Conservation (phyloP, 1,284 basidiomycete genomes). For the Takashimella tepidaria region DNA sequence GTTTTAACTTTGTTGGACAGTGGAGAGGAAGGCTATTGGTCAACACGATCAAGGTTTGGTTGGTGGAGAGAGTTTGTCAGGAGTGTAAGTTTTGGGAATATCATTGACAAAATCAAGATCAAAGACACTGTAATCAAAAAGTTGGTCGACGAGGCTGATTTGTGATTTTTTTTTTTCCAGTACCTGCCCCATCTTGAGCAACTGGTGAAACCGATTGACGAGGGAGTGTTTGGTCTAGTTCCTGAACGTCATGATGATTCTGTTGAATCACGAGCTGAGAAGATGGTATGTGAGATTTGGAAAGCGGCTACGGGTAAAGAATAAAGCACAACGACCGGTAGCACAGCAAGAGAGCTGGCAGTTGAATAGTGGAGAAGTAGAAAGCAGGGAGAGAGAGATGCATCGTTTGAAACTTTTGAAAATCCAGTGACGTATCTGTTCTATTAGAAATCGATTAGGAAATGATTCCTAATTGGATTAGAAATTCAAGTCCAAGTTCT, state of each 20-base stretch:
- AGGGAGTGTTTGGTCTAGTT: constrained; percentile 13
- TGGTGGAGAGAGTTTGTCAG: constrained; percentile 46
- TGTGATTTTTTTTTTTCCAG: constrained; percentile 3
- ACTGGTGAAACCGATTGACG: constrained; percentile 24
- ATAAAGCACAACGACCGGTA: too few species aligned
- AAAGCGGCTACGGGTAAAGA: neutral
- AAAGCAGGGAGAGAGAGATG: too few species aligned
- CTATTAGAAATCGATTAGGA: too few species aligned
- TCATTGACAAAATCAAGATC: neutral
- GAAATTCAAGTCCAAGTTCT: too few species aligned
- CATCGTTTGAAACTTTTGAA: too few species aligned
- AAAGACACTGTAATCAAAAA: neutral
- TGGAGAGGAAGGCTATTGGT: constrained; percentile 37
- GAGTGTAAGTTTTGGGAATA: constrained; percentile 20
- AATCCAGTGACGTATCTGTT: too few species aligned
- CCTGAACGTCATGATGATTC: constrained; percentile 6
- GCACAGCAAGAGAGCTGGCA: too few species aligned
- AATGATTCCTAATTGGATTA: too few species aligned
- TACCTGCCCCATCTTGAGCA: constrained; percentile 28
- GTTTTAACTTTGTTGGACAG: constrained; percentile 35
- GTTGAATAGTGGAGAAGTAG: neutral
- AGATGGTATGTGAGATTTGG: constrained; percentile 31
- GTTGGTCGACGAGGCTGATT: neutral
- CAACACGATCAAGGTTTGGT: constrained; percentile 34
- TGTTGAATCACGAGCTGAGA: constrained; percentile 29